Conservation (phyloP, 1,284 basidiomycete genomes). For the Neolentinus lepideus region DNA sequence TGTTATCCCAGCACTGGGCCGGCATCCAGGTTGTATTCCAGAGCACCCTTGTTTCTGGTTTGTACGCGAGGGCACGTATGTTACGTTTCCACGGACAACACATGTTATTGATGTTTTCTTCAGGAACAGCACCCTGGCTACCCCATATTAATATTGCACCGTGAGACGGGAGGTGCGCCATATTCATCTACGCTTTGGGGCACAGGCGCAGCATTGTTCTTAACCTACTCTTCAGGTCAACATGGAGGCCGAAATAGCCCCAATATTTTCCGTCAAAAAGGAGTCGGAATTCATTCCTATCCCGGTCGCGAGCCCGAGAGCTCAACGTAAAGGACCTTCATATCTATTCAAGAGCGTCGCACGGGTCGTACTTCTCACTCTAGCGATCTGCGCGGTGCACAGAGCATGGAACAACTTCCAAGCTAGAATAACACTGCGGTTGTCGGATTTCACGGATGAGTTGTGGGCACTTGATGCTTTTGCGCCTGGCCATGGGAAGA, state of each 20-base stretch:
- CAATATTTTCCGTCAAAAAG: not conserved
- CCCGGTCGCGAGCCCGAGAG: not conserved
- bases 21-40: not conserved
- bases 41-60: not conserved
- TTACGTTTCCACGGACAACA: no score
- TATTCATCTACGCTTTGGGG: not conserved
- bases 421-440: not conserved
- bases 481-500: not conserved
- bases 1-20: no score
- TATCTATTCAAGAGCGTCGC: not conserved
- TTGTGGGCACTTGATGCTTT: constrained; percentile 1
- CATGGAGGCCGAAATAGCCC: not conserved
- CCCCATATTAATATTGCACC: not conserved
- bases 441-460: not conserved
- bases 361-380: not conserved
- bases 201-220: not conserved
- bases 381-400: not conserved
- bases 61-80: no score
- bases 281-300: not conserved
- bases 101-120: no score
- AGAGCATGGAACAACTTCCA: not conserved
- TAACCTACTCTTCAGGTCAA: not conserved
- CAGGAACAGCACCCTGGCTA: no score
- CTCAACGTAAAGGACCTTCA: not conserved
- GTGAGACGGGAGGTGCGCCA: not conserved